These are phyloP conservation scores for Fusarium floridanum DNA, from an alignment of 2,329 filamentous ascomycete species.

Conservation along the genomic window DNA sequence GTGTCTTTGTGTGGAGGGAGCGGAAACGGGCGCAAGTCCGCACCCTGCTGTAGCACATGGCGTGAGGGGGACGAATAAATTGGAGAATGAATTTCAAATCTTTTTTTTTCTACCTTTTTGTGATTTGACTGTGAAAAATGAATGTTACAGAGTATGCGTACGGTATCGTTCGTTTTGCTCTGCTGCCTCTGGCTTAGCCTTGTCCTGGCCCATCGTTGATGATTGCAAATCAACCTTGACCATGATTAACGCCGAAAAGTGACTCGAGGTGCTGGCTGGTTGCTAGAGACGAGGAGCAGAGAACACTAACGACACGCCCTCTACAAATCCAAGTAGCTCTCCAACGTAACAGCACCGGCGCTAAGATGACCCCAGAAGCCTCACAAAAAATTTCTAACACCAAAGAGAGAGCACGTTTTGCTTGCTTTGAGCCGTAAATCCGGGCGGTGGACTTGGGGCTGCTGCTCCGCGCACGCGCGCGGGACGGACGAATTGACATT, in stretches of 20 bases:
- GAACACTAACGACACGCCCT: conserved; percentile 26
- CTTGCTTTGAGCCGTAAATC: conserved; percentile 41
- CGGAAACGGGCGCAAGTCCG: conserved; percentile 3
- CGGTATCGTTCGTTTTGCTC: neutral
- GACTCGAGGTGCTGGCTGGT: neutral
- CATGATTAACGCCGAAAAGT: conserved; percentile 8
- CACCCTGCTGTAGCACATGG: neutral
- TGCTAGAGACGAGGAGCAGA: neutral
- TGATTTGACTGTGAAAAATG: neutral
- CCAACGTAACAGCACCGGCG: neutral
- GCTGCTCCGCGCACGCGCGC: neutral
- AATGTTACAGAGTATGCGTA: neutral
- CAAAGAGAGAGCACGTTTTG: conserved; percentile 2
- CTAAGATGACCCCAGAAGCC: conserved; percentile 2
- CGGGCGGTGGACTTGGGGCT: conserved; percentile 20
- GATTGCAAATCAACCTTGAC: conserved; percentile 33
- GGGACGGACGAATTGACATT: neutral
- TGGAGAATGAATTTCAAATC: conserved; percentile 1
- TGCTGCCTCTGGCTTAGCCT: neutral
- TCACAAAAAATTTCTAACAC: neutral
- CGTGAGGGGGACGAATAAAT: neutral
- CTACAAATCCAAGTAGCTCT: neutral
- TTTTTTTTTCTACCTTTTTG: neutral
- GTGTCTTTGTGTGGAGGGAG: neutral
- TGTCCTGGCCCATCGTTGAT: neutral